These are phyloP conservation scores for Asterophora lycoperdoides DNA, from an alignment of 768 basidiomycete species.

Conservation along the genomic window DNA sequence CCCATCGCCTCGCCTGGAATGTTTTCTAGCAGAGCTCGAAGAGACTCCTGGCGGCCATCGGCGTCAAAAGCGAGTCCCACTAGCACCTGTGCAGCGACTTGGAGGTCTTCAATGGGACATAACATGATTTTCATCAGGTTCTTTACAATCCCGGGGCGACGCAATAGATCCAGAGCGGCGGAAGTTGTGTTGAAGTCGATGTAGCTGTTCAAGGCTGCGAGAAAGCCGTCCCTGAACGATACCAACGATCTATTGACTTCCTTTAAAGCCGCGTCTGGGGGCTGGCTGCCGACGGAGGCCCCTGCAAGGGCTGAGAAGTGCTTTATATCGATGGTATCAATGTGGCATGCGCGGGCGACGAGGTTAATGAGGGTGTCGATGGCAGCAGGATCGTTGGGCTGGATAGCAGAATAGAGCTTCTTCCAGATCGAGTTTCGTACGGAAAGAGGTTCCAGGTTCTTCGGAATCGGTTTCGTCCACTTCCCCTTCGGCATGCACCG, in stretches of 20 bases:
- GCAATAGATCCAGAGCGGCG: slow-evolving; percentile 52
- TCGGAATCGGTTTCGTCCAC: too few relatives aligned
- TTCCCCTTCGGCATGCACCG: too few relatives aligned
- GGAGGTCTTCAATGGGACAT: slow-evolving; percentile 75
- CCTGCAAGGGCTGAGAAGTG: slow-evolving; percentile 41
- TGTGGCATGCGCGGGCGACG: slow-evolving; percentile 57
- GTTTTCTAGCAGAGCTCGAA: slow-evolving; percentile 70
- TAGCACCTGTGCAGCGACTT: slow-evolving; percentile 72
- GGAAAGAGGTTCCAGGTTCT: slow-evolving; percentile 23
- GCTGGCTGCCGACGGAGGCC: slow-evolving; percentile 21
- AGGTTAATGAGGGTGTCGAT: slow-evolving; percentile 55
- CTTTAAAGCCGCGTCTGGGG: slow-evolving; percentile 35
- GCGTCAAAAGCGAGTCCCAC: slow-evolving; percentile 84
- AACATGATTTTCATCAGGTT: slow-evolving; percentile 67
- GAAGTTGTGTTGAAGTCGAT: slow-evolving; percentile 55
- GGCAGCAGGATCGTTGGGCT: slow-evolving; percentile 54
- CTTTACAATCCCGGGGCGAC: slow-evolving; percentile 50
- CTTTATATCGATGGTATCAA: slow-evolving; percentile 54
- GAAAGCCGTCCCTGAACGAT: slow-evolving; percentile 58
- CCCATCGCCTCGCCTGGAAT: slow-evolving; percentile 62
- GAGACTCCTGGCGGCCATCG: slow-evolving; percentile 85
- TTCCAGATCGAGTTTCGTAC: slow-evolving; percentile 67
- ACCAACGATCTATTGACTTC: slow-evolving; percentile 60
- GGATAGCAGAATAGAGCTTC: slow-evolving; percentile 55
- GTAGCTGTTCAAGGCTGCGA: slow-evolving; percentile 56